These are phyloP conservation scores for Aspergillus luchuensis DNA, from an alignment of 2,329 filamentous ascomycete genomes.

Conservation along the genomic window DNA sequence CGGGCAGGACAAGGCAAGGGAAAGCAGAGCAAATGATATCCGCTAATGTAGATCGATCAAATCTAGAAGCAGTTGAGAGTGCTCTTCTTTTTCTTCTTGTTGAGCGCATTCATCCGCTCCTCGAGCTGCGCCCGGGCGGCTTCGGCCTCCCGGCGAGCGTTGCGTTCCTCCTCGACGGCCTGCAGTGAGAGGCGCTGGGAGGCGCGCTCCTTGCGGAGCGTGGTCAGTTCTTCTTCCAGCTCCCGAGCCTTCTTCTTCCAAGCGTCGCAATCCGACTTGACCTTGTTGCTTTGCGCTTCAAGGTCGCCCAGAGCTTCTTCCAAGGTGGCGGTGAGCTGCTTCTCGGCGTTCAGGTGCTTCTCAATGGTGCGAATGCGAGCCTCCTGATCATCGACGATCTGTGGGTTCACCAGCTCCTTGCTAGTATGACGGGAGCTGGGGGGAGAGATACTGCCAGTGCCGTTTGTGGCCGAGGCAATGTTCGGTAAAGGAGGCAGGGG, in stretches of 20 bases:
- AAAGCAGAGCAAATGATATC: background rate
- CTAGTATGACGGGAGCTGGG: conserved; percentile 71
- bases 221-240: conserved; percentile 64
- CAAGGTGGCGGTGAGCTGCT: conserved; percentile 90
- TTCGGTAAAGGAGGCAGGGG: conserved; percentile 88
- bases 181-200: conserved; percentile 70
- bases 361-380: conserved; percentile 93
- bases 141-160: conserved; percentile 87
- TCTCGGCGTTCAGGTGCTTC: conserved; percentile 94
- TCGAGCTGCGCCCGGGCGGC: conserved; percentile 85
- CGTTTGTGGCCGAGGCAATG: conserved; percentile 52
- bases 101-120: conserved; percentile 90
- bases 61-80: conserved; percentile 94
- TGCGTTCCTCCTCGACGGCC: conserved; percentile 93
- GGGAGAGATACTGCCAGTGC: conserved; percentile 58
- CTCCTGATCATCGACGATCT: conserved; percentile 93
- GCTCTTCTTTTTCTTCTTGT: conserved; percentile 91
- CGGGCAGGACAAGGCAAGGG: conserved; percentile 2
- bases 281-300: conserved; percentile 86
- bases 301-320: conserved; percentile 95
- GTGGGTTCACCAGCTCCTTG: conserved; percentile 76
- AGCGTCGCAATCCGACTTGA: conserved; percentile 83
- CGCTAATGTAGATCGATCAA: background rate
- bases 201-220: conserved; percentile 60
- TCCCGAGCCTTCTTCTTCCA: conserved; percentile 85